phyloP scores from a whole-genome alignment of 371 early-diverging fungal species.

The Rhizopus arrhizus region DNA sequence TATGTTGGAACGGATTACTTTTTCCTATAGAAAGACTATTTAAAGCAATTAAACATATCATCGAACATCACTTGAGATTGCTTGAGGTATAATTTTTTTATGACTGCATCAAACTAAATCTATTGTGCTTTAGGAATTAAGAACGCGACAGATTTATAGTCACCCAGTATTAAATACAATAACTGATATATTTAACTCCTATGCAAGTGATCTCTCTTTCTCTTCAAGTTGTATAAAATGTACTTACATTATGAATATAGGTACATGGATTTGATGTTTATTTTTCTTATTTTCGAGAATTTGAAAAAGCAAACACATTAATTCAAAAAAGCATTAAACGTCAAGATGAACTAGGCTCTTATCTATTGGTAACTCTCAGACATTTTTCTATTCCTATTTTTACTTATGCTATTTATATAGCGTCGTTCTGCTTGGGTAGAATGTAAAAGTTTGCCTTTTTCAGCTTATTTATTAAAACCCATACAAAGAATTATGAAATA shows the following conservation, averaged over 20 bases:
- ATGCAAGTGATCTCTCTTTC: conserved; percentile 19
- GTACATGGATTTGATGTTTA: conserved; percentile 19
- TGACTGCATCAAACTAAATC: not conserved
- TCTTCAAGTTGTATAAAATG: no score
- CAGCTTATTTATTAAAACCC: conserved; percentile 44
- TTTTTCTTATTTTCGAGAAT: conserved; percentile 37
- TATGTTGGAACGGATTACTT: conserved; percentile 47
- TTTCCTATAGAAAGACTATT: conserved; percentile 57
- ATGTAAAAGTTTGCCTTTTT: conserved; percentile 38
- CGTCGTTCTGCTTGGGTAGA: conserved; percentile 35
- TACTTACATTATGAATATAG: conserved; percentile 1
- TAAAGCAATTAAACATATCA: conserved; percentile 55
- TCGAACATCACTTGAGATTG: conserved; percentile 46
- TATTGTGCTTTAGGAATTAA: conserved; percentile 24
- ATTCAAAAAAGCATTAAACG: conserved; percentile 26
- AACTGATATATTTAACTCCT: conserved; percentile 32
- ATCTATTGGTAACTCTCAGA: conserved; percentile 25
- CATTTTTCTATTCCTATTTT: not conserved
- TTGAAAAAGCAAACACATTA: conserved; percentile 39
- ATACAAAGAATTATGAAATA: conserved; percentile 51
- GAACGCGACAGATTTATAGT: conserved; percentile 18
- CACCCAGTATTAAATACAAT: conserved; percentile 32
- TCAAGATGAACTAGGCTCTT: conserved; percentile 34
- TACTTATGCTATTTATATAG: conserved; percentile 12
- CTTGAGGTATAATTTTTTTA: conserved; percentile 24